Conservation (phyloP, 163 green algal genomes). For the Chloroidium sp. region DNA sequence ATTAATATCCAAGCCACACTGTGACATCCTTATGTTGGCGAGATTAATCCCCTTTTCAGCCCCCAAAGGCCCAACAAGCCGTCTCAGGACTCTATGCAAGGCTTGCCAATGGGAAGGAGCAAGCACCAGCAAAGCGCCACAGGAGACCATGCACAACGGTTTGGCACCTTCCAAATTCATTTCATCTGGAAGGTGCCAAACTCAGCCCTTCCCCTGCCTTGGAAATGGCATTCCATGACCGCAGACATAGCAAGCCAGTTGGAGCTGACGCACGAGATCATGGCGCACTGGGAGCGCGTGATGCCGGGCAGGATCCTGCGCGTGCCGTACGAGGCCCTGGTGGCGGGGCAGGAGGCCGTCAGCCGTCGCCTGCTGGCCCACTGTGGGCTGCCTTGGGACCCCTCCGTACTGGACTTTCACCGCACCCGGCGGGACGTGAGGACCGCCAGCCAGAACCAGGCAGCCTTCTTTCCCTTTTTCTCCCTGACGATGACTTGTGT, state of each 20-base stretch:
- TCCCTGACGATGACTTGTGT: slow-evolving; percentile 24
- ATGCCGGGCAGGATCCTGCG: slow-evolving; percentile 45
- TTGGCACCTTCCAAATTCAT: no score
- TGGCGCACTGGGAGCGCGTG: slow-evolving; percentile 44
- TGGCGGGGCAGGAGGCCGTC: slow-evolving; percentile 21
- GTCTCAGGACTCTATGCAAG: no score
- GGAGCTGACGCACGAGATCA: slow-evolving; percentile 27
- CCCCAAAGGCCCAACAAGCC: no score
- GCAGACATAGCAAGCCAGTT: slow-evolving; percentile 38
- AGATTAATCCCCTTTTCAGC: no score
- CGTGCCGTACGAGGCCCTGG: slow-evolving; percentile 46
- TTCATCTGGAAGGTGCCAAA: no score
- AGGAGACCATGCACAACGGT: no score
- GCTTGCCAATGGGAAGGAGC: no score
- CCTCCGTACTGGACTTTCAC: slow-evolving; percentile 44
- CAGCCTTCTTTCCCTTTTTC: no score
- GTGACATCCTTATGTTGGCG: no score
- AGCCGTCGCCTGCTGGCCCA: slow-evolving; percentile 27
- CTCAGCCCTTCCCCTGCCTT: no score
- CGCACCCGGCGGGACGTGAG: slow-evolving; percentile 26
- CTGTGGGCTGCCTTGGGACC: slow-evolving; percentile 42
- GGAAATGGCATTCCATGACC: background rate
- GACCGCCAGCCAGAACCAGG: slow-evolving; percentile 51
- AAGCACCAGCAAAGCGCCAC: no score
- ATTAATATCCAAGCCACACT: no score